A percentile compares a stretch with the other conserved stretches of the same genome.
phyloP scores from a whole-genome alignment of 345 rosid species.

The Sapria himalayana region DNA sequence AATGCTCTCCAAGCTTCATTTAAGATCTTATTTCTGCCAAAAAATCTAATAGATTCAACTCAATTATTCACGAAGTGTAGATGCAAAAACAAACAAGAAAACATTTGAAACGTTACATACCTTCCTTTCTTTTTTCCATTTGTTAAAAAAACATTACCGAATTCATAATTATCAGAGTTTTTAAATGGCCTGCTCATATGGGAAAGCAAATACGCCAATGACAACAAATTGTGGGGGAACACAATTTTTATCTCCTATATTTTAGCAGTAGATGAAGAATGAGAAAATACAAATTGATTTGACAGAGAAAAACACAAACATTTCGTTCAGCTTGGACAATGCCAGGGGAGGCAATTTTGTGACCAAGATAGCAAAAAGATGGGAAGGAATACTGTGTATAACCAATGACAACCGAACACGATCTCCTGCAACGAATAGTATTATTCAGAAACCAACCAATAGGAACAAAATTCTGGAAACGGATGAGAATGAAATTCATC shows the following conservation, averaged over 20 bases:
- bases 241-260: neutral
- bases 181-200: slow-evolving; percentile 34
- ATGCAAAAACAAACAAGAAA: neutral
- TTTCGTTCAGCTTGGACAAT: slow-evolving; percentile 30
- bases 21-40: slow-evolving; percentile 26
- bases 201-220: neutral
- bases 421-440: slow-evolving; percentile 16
- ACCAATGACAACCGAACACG: slow-evolving; percentile 20
- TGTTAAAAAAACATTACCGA: slow-evolving; percentile 12
- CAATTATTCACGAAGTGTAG: neutral
- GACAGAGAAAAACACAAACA: slow-evolving; percentile 19
- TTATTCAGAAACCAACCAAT: neutral
- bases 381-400: slow-evolving; percentile 41
- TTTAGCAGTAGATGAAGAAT: neutral
- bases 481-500: neutral
- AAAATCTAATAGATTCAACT: neutral
- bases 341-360: slow-evolving; percentile 42
- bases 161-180: slow-evolving; percentile 23
- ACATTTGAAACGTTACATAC: slow-evolving; percentile 11
- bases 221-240: neutral
- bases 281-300: slow-evolving; percentile 1
- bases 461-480: neutral
- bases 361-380: slow-evolving; percentile 29
- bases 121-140: slow-evolving; percentile 47
- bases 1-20: slow-evolving; percentile 36